phyloP scores from a whole-genome alignment of 1,284 basidiomycete species.

The Gymnopus androsaceus region DNA sequence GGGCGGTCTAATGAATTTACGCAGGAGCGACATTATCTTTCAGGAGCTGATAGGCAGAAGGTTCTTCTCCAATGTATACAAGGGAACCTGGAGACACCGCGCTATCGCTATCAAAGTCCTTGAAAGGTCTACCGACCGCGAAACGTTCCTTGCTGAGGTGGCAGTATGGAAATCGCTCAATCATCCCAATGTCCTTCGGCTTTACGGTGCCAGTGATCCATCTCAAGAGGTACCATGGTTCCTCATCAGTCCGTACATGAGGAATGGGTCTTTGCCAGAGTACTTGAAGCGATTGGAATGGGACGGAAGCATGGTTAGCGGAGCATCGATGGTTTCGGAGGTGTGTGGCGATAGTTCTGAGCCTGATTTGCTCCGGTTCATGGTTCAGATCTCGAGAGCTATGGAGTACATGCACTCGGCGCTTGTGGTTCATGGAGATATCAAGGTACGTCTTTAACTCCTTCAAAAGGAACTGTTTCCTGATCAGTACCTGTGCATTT shows the following conservation, averaged over 20 bases:
- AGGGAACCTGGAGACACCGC: no score
- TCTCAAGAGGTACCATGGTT: conserved; percentile 48
- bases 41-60: no score
- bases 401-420: conserved; percentile 17
- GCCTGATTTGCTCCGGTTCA: conserved; percentile 14
- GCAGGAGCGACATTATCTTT: no score
- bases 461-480: background rate
- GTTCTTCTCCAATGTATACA: no score
- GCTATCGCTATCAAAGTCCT: no score
- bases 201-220: conserved; percentile 45
- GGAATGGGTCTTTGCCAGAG: conserved; percentile 9
- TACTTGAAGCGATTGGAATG: conserved; percentile 16
- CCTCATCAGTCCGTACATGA: conserved; percentile 38
- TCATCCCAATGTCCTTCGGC: conserved; percentile 41
- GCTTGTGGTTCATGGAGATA: conserved; percentile 12
- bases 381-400: conserved; percentile 12
- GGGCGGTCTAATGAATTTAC: no score
- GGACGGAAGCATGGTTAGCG: conserved; percentile 9
- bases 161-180: no score
- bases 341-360: conserved; percentile 2
- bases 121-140: no score
- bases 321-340: background rate
- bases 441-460: conserved; percentile 11
- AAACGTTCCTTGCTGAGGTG: no score
- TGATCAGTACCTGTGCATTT: background rate